Conservation (phyloP, 306 rosid species). For the Betula pendula region DNA sequence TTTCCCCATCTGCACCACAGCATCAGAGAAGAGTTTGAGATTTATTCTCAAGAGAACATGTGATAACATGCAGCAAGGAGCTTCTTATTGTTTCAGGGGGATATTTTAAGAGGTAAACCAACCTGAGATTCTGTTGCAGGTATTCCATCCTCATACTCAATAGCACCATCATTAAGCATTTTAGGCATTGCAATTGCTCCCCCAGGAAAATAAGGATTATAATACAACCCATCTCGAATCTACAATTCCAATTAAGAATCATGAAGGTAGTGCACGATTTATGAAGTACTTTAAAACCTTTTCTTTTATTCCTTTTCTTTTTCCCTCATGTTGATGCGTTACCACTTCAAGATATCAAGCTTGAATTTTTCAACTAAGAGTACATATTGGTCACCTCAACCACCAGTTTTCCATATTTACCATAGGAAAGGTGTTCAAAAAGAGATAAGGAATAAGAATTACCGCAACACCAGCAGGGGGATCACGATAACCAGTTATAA, state of each 20-base stretch:
- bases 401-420: not conserved
- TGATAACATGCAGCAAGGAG: not conserved
- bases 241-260: constrained; percentile 39
- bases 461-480: constrained; percentile 98
- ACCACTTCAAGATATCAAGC: not conserved
- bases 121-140: constrained; percentile 99
- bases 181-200: constrained; percentile 99
- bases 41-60: constrained; percentile 2
- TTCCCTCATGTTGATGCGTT: not conserved
- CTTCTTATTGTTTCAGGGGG: not conserved
- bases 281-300: not conserved
- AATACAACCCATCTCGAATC: constrained; percentile 95
- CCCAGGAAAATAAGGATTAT: constrained; percentile 96
- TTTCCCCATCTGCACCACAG: constrained; percentile 85
- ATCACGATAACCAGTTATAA: constrained; percentile 87
- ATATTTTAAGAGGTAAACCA: constrained; percentile 4
- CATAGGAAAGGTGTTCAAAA: not conserved
- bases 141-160: constrained; percentile 90
- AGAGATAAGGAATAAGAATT: constrained; percentile 17
- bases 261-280: not conserved
- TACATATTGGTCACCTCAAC: not conserved
- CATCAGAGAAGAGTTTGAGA: constrained; percentile 8
- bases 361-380: not conserved
- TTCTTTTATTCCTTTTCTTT: not conserved
- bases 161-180: constrained; percentile 97